These are phyloP conservation scores for Solanum peruvianum DNA, from an alignment of 257 asterid species.

Conservation along the genomic window DNA sequence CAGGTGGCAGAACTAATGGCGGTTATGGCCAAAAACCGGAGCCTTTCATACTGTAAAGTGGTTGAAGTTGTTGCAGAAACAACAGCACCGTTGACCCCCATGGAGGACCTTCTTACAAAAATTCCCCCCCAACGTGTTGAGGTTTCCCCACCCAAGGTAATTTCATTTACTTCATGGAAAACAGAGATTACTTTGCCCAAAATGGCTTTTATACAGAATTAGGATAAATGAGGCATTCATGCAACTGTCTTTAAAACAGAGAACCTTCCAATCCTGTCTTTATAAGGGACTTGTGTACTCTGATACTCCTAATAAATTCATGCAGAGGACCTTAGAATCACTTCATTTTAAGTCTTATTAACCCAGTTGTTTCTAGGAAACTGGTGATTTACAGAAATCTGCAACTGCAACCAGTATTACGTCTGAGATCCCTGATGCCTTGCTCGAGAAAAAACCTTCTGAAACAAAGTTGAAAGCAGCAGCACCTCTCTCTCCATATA, in stretches of 20 bases:
- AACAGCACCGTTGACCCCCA: slow-evolving; percentile 63
- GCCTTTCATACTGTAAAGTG: slow-evolving; percentile 68
- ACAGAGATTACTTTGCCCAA: not conserved
- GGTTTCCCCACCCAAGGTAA: slow-evolving; percentile 35
- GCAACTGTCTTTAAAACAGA: too few relatives aligned
- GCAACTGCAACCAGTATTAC: slow-evolving; percentile 14
- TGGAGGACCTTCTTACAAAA: slow-evolving; percentile 62
- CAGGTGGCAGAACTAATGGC: slow-evolving; percentile 97
- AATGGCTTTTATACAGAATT: not conserved
- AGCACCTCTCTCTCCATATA: slow-evolving; percentile 55
- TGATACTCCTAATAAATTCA: not conserved
- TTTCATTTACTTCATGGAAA: not conserved
- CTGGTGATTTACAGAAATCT: slow-evolving; percentile 19
- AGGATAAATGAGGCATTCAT: not conserved
- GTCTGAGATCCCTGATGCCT: slow-evolving; percentile 8
- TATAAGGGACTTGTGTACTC: not conserved
- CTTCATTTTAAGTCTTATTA: not conserved
- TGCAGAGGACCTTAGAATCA: not conserved
- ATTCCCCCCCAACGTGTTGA: slow-evolving; percentile 54
- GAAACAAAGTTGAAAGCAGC: slow-evolving; percentile 20
- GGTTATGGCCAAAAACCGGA: slow-evolving; percentile 62
- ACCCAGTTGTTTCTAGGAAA: slow-evolving; percentile 27
- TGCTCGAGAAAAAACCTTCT: slow-evolving; percentile 21
- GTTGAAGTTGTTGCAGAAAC: slow-evolving; percentile 96
- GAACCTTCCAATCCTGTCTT: not conserved